Evolutionary conservation across 106 monocot species (phyloP), one percentile per base, ranked within the genome.

Genomic region (Acorus gramineus): DNA sequence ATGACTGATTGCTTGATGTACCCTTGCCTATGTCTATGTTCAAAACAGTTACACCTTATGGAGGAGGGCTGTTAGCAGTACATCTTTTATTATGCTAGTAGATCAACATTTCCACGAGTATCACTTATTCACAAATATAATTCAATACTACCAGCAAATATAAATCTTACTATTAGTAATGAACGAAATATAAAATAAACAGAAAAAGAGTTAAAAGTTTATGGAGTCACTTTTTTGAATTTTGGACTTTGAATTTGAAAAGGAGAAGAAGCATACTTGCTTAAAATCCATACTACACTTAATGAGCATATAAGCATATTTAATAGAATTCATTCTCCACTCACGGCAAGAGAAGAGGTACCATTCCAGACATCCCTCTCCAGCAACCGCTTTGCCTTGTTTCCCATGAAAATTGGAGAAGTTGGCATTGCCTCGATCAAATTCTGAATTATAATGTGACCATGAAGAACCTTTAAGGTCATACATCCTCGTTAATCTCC

Each of bases 361-460:
- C 89, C 93, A 73, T 93, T 93, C 93, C 93, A 93, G 65, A 93
- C 86, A 81, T 89, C 93, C 71, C 89, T 76, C 71, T 84, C 89
- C 28, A 93, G 62, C n/a, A 93, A 57, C 48, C 86, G 65, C 63
- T 93, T 93, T 12, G 89, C 79, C 64, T 86, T 84, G 75, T 89
- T 86, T 8, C 89, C 93, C 11, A 93, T 79, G 68, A 89, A 93
- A 73, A 93, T 93, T 9, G 93, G 93, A 60, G 93, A 93, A 49
- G 86, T 89, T 28, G 89, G 86, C 89, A 93, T 86, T 56, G 84
- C 60, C 60, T 93, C 93, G 11, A 93, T 79, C 14, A 89, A 76
- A 61, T 93, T 93, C 59, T 93, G 86, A 70, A 75, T 89, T 89
- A 64, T 89, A 89, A 6, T 86, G 70, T 66, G 93, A 93, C 0